A percentile compares a stretch with the other conserved stretches of the same genome.
Conservation (phyloP, 139 green algal species). For the Tetraselmis striata region DNA sequence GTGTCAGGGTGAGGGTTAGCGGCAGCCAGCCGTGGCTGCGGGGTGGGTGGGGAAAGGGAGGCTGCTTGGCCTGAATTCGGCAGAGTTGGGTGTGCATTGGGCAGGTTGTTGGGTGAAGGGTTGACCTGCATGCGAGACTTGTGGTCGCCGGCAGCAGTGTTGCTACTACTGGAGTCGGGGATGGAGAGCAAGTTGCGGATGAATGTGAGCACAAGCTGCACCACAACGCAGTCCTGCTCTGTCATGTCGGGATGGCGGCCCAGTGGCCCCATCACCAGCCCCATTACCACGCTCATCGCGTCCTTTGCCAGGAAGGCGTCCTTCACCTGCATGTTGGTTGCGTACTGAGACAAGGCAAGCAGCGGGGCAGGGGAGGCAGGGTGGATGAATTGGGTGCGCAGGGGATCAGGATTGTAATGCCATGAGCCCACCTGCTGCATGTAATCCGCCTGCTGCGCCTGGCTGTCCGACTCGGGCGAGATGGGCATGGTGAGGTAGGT, state of each 20-base stretch:
- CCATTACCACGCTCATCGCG: constrained; percentile 48
- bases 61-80: no score
- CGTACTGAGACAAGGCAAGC: no score
- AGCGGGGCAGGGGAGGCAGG: background rate
- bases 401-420: no score
- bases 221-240: constrained; percentile 38
- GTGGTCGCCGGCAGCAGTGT: background rate
- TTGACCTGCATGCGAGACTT: constrained; percentile 15
- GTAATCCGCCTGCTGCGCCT: constrained; percentile 26
- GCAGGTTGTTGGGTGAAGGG: constrained; percentile 10
- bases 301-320: constrained; percentile 50
- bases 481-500: constrained; percentile 86
- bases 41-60: no score
- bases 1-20: background rate
- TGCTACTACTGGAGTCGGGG: constrained; percentile 34
- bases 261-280: constrained; percentile 64
- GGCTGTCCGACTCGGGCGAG: constrained; percentile 31
- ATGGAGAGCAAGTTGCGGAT: constrained; percentile 79
- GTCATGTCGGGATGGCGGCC: constrained; percentile 57
- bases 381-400: background rate
- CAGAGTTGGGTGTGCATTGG: no score
- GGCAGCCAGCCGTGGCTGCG: background rate
- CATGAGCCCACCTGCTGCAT: constrained; percentile 43
- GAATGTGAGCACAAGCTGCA: constrained; percentile 85
- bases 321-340: constrained; percentile 44